Base-by-base conservation (phyloP, 192 early-diverging fungal genomes). In the Backusella australiensis region DNA sequence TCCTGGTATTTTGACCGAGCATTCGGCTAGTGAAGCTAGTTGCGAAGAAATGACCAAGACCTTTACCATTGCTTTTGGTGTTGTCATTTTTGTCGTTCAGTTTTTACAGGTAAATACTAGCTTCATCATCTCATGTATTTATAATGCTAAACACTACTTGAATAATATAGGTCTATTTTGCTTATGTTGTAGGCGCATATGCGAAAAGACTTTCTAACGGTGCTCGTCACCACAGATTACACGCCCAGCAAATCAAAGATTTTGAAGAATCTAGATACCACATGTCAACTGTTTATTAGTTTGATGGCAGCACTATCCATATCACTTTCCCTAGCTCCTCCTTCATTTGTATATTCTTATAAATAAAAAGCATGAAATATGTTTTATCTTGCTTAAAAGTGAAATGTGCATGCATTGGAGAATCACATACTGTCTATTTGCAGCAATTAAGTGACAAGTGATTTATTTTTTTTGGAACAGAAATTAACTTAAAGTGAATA, bases 201-300 rank as follows among this genome's bases (percentile, higher is more conserved):
- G 74, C 78, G n/a, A 72, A 75, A 34, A 59, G 75, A 46, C 74
- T 80, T 38, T 35, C 67, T 6, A 80, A 75, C 39, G 78, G 75
- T 53, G 78, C 78, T 41, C 74, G 78, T 46, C 78, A 80, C 41
- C 78, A 80, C 42, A 67, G 71, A 66, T 52, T 80, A 14, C 78
- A 76, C 34, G 78, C 75, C 56, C 78, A 80, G 21, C 78, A 80
- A 49, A 80, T 80, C 71, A 80, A 80, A 73, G 78, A 80, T 29
- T 80, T 75, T 72, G 78, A 80, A 34, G 78, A 80, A 44, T 71
- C 78, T 36, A 69, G 71, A 52, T 76, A 76, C 36, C 78, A 75
- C 12, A 80, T 80, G 78, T 71, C 74, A 15, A 76, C 78, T 71
- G 73, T 80, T 23, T 80, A 80, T 67, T 80, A 80, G 34, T 34